Percentiles rank a stretch among this genome's conserved stretches.
These are phyloP conservation scores for Fusarium nodosum DNA, from an alignment of 2,329 filamentous ascomycete species.

Conservation along the genomic window DNA sequence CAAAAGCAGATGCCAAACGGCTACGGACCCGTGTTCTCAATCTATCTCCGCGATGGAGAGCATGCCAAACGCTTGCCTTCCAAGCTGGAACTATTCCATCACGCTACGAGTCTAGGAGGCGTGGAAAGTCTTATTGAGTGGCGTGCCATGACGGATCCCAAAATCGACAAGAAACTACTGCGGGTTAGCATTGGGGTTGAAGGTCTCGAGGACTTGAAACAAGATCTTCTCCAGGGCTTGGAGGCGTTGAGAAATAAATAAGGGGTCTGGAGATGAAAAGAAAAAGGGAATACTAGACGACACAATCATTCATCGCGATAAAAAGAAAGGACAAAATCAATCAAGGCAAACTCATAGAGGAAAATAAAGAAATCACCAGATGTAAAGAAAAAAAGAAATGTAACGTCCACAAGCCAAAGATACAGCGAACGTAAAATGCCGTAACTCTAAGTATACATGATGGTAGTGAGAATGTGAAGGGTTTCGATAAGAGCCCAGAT, in stretches of 20 bases:
- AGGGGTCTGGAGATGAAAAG: neutral
- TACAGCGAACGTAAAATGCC: conserved; percentile 3
- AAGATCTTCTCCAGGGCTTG: conserved; percentile 79
- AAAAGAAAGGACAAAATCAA: conserved; percentile 5
- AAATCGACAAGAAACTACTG: conserved; percentile 78
- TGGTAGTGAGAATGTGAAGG: conserved; percentile 7
- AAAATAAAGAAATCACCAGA: conserved; percentile 16
- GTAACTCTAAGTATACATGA: conserved; percentile 8
- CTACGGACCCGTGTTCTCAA: conserved; percentile 88
- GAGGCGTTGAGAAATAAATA: conserved; percentile 61
- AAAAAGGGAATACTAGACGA: neutral
- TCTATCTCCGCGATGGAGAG: conserved; percentile 72
- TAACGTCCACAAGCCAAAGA: conserved; percentile 9
- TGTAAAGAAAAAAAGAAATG: neutral
- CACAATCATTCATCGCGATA: neutral
- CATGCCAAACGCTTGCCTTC: conserved; percentile 79
- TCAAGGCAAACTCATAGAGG: conserved; percentile 1
- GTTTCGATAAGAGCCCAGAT: conserved; percentile 5
- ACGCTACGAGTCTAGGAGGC: conserved; percentile 93
- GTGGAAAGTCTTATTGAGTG: conserved; percentile 98
- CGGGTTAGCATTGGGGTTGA: conserved; percentile 90
- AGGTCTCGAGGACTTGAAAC: conserved; percentile 83
- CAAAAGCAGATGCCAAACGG: conserved; percentile 90
- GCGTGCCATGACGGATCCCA: conserved; percentile 86
- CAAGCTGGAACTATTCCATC: conserved; percentile 86